Conservation (phyloP, 1,284 basidiomycete genomes). For the Cutaneotrichosporon cavernicola region DNA sequence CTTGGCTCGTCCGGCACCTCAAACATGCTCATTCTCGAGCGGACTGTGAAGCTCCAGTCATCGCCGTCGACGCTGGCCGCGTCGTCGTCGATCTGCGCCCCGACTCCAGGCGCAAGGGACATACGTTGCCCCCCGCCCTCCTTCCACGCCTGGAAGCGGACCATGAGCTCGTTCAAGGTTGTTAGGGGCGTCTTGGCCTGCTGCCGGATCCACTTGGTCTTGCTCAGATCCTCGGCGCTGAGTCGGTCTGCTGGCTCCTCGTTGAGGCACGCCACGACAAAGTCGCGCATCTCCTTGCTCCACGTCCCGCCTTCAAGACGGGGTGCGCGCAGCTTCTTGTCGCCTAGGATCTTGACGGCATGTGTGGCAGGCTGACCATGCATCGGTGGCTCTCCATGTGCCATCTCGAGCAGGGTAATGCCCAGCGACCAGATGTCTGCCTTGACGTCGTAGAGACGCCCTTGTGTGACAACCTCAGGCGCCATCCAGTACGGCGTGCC, state of each 20-base stretch:
- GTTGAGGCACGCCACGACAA: slow-evolving; percentile 79
- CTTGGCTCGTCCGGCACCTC: slow-evolving; percentile 32
- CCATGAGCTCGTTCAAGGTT: slow-evolving; percentile 78
- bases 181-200: slow-evolving; percentile 67
- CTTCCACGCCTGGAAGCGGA: slow-evolving; percentile 71
- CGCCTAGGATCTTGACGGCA: slow-evolving; percentile 87
- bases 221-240: slow-evolving; percentile 82
- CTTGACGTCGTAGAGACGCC: slow-evolving; percentile 87
- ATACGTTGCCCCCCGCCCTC: slow-evolving; percentile 75
- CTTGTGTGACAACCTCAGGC: slow-evolving; percentile 87
- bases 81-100: slow-evolving; percentile 49
- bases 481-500: slow-evolving; percentile 99
- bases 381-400: slow-evolving; percentile 58
- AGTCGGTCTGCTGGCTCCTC: slow-evolving; percentile 78
- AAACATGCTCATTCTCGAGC: slow-evolving; percentile 45
- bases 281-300: slow-evolving; percentile 82
- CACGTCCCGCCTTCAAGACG: slow-evolving; percentile 73
- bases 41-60: slow-evolving; percentile 53
- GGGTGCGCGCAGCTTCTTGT: slow-evolving; percentile 63
- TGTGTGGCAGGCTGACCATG: slow-evolving; percentile 83
- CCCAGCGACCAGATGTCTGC: slow-evolving; percentile 97
- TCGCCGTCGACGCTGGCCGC: slow-evolving; percentile 36
- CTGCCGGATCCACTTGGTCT: slow-evolving; percentile 90
- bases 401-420: slow-evolving; percentile 92
- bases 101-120: slow-evolving; percentile 63